phyloP scores from a whole-genome alignment of 148 eudicot species.

The Vaccinium vitisidaea region DNA sequence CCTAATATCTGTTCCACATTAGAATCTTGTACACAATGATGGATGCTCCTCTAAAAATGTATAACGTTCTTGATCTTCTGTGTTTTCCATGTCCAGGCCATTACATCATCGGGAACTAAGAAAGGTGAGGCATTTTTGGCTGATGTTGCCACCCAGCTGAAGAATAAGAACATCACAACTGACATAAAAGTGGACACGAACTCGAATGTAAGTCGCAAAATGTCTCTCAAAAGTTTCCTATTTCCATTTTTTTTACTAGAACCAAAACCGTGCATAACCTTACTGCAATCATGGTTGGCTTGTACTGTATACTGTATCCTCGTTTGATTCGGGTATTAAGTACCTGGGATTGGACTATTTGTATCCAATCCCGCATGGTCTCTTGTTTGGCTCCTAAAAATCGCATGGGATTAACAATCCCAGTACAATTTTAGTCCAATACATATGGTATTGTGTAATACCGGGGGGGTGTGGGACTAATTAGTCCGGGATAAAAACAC shows the following conservation, averaged over 20 bases:
- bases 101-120: constrained; percentile 66
- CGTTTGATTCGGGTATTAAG: too few species aligned
- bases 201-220: constrained; percentile 58
- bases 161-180: constrained; percentile 74
- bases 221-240: not conserved
- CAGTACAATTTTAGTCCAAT: too few species aligned
- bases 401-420: too few species aligned
- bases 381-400: too few species aligned
- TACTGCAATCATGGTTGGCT: not conserved
- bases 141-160: constrained; percentile 66
- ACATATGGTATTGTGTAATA: too few species aligned
- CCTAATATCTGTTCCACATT: not conserved
- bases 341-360: too few species aligned
- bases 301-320: not conserved
- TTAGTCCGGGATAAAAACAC: too few species aligned
- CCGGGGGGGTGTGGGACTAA: too few species aligned
- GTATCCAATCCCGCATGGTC: too few species aligned
- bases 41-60: not conserved
- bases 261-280: not conserved
- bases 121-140: constrained; percentile 67
- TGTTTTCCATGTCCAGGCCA: constrained; percentile 41
- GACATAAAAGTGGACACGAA: constrained; percentile 80
- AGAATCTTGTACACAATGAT: not conserved
- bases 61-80: not conserved
- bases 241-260: not conserved